Conservation (phyloP, 345 rosid genomes). For the Bruguiera sexangula region DNA sequence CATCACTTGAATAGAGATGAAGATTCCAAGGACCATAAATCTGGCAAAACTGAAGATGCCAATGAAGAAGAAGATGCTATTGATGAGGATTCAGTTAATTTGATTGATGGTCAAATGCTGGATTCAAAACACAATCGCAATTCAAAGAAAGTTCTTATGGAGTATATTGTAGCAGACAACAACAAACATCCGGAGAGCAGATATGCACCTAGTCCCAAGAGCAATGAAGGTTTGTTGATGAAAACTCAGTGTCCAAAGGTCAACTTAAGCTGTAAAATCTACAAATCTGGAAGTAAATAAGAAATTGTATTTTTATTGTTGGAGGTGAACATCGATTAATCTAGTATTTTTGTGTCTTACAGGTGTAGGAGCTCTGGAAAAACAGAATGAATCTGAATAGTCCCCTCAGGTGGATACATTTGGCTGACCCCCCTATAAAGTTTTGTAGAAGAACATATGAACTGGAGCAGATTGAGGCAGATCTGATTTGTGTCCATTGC, state of each 20-base stretch:
- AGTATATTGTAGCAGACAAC: constrained; percentile 4
- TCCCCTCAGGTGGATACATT: constrained; percentile 6
- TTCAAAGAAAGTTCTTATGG: constrained; percentile 11
- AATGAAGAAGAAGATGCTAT: constrained; percentile 13
- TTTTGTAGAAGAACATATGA: not conserved
- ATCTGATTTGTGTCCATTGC: not conserved
- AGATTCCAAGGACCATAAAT: not conserved
- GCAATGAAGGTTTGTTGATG: constrained; percentile 11
- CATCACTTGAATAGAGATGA: constrained; percentile 9
- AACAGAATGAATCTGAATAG: constrained; percentile 9
- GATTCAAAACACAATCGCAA: constrained; percentile 18
- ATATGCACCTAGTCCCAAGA: not conserved
- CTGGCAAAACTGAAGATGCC: constrained; percentile 15
- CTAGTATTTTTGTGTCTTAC: constrained; percentile 14
- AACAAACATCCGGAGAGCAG: constrained; percentile 9
- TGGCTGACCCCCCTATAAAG: constrained; percentile 5
- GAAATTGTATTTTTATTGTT: not conserved
- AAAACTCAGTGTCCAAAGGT: constrained; percentile 13
- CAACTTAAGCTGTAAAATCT: constrained; percentile 17
- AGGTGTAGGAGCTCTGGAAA: constrained; percentile 31
- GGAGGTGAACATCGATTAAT: constrained; percentile 1
- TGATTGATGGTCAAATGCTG: constrained; percentile 5
- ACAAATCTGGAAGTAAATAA: not conserved
- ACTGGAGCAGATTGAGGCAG: not conserved
- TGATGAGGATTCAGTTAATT: constrained; percentile 13